A percentile compares a stretch with the other conserved stretches of the same genome.
These are phyloP conservation scores for Endothia cerciana DNA, from an alignment of 2,329 filamentous ascomycete genomes.

Conservation along the genomic window DNA sequence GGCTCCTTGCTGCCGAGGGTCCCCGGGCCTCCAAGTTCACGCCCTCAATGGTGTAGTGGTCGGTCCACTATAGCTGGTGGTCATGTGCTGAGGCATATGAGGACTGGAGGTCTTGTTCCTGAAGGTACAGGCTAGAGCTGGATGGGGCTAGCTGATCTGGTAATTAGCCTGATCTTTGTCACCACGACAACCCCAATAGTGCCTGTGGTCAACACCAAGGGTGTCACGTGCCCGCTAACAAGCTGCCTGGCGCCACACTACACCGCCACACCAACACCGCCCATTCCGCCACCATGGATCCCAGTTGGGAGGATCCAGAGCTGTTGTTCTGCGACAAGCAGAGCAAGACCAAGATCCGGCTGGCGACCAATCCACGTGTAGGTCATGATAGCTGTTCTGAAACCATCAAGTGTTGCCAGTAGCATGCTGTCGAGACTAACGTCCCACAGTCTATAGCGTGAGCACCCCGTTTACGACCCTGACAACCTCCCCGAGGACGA, in stretches of 20 bases:
- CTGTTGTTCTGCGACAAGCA: background rate
- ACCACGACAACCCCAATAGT: background rate
- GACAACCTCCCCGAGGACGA: background rate
- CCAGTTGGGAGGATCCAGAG: background rate
- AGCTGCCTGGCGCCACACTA: background rate
- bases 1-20: background rate
- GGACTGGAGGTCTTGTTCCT: background rate
- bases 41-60: too few species aligned
- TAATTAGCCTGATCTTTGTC: background rate
- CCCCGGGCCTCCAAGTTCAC: too few species aligned
- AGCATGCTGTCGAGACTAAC: background rate
- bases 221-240: background rate
- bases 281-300: conserved; percentile 6
- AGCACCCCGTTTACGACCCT: background rate
- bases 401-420: background rate
- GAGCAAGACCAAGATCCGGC: conserved; percentile 2
- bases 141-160: background rate
- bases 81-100: background rate
- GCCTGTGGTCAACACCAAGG: background rate
- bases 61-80: too few species aligned
- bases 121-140: background rate
- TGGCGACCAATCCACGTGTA: conserved; percentile 5
- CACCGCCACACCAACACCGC: conserved; percentile 2
- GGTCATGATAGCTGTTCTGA: background rate
- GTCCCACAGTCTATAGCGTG: background rate